phyloP scores from a whole-genome alignment of 305 asterid species.

The Plantago rigida region DNA sequence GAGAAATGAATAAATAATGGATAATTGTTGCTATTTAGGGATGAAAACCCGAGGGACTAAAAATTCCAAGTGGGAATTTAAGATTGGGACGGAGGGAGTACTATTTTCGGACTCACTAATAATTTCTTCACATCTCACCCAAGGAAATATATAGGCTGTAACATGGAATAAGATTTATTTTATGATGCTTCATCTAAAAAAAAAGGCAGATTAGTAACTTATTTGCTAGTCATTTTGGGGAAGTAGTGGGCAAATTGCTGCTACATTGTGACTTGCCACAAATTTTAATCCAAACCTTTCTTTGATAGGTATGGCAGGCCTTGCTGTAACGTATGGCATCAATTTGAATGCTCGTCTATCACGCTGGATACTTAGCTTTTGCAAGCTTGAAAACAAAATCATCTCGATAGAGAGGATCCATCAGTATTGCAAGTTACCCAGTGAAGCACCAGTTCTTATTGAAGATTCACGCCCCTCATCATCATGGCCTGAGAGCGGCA shows the following conservation, averaged over 20 bases:
- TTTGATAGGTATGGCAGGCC: slow-evolving; percentile 88
- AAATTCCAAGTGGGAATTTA: too few species aligned
- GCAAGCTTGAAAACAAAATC: slow-evolving; percentile 98
- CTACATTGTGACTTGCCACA: background rate
- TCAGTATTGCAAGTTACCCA: slow-evolving; percentile 83
- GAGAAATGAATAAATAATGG: too few species aligned
- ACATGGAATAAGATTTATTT: background rate
- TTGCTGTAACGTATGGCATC: slow-evolving; percentile 93
- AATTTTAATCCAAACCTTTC: background rate
- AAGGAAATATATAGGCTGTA: background rate
- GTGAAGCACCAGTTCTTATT: slow-evolving; percentile 79
- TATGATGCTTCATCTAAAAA: background rate
- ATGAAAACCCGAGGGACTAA: too few species aligned
- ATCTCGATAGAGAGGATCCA: slow-evolving; percentile 90
- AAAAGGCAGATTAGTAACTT: background rate
- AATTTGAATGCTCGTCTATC: slow-evolving; percentile 92
- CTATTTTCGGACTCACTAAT: background rate
- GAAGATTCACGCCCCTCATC: slow-evolving; percentile 63
- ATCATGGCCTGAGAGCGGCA: slow-evolving; percentile 85
- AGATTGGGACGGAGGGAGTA: too few species aligned
- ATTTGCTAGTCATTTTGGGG: background rate
- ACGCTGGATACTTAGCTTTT: slow-evolving; percentile 95
- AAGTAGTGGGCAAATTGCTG: background rate
- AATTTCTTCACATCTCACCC: background rate
- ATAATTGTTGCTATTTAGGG: too few species aligned